Evolutionary conservation across 164 flowering plant species (phyloP).

Genomic region (Tinospora cordifolia): DNA sequence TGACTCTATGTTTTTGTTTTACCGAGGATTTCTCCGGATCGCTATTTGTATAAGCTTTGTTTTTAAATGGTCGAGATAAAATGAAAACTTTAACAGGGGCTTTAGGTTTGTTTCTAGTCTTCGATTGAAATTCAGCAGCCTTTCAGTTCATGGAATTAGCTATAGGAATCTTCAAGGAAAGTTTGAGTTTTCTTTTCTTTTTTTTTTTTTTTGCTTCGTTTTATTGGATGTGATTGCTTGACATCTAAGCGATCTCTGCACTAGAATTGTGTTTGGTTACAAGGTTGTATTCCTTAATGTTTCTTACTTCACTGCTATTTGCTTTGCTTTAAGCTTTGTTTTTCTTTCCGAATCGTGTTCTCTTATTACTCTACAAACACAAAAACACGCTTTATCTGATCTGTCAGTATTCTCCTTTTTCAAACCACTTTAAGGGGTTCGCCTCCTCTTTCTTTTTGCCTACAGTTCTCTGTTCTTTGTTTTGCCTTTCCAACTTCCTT

Average conservation of each 20-base stretch:
- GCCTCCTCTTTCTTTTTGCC: too few relatives aligned
- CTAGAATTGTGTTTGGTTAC: neutral
- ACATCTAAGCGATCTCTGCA: neutral
- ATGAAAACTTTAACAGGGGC: too few relatives aligned
- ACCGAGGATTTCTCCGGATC: too few relatives aligned
- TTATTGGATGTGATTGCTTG: neutral
- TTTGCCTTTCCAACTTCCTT: constrained; percentile 1
- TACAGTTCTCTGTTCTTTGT: neutral
- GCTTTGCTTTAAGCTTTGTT: neutral
- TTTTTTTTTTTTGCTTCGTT: too few relatives aligned
- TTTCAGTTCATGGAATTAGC: too few relatives aligned
- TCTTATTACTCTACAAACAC: neutral
- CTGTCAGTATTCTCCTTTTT: constrained; percentile 5
- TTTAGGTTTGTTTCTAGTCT: too few relatives aligned
- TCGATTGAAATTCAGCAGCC: too few relatives aligned
- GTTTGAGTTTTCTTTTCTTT: too few relatives aligned
- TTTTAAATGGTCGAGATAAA: too few relatives aligned
- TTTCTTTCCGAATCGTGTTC: constrained; percentile 4
- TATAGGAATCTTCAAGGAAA: too few relatives aligned
- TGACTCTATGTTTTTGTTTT: too few relatives aligned
- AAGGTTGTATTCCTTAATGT: neutral
- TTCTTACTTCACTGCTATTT: neutral
- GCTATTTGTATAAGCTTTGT: too few relatives aligned
- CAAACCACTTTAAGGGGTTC: constrained; percentile 1
- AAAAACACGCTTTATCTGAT: neutral